Percentiles rank a stretch among this genome's conserved stretches.
These are phyloP conservation scores for Cladophialophora carrionii DNA, from an alignment of 2,329 filamentous ascomycete species.

Conservation along the genomic window DNA sequence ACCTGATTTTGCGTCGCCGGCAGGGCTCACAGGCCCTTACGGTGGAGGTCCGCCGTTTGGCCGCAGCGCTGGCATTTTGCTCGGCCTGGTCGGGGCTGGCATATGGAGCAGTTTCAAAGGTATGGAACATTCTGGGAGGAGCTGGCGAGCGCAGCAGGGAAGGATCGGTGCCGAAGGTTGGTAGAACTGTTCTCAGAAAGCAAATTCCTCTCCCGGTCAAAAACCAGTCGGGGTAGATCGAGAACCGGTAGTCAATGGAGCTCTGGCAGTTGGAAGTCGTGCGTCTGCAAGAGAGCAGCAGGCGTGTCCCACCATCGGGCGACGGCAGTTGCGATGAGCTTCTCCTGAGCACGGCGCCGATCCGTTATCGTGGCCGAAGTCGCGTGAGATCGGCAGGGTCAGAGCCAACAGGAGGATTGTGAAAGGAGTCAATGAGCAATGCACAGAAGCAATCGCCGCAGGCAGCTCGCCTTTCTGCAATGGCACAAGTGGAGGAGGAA, in stretches of 20 bases:
- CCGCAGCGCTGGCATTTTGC: constrained; percentile 40
- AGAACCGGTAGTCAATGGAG: neutral
- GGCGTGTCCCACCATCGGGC: neutral
- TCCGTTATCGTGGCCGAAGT: constrained; percentile 13
- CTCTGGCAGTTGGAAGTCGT: neutral
- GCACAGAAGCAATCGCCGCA: neutral
- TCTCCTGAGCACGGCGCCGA: constrained; percentile 1
- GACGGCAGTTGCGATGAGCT: constrained; percentile 6
- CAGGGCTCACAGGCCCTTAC: constrained; percentile 70
- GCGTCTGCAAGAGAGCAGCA: neutral
- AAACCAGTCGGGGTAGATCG: neutral
- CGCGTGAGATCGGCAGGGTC: constrained; percentile 1
- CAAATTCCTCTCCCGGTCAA: neutral
- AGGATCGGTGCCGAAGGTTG: neutral
- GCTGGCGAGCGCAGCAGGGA: neutral
- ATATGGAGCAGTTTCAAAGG: constrained; percentile 49
- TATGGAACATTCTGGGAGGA: constrained; percentile 46
- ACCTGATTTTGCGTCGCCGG: constrained; percentile 80
- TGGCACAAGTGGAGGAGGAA: constrained; percentile 3
- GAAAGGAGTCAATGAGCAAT: neutral
- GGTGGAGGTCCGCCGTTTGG: constrained; percentile 47
- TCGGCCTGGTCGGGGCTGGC: constrained; percentile 40
- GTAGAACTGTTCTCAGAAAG: neutral
- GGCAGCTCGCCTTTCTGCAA: neutral
- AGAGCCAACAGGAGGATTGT: constrained; percentile 1